Evolutionary conservation across 2,329 filamentous ascomycete species (phyloP), one percentile per base, ranked within the genome.

Genomic region (Fusarium sp.): DNA sequence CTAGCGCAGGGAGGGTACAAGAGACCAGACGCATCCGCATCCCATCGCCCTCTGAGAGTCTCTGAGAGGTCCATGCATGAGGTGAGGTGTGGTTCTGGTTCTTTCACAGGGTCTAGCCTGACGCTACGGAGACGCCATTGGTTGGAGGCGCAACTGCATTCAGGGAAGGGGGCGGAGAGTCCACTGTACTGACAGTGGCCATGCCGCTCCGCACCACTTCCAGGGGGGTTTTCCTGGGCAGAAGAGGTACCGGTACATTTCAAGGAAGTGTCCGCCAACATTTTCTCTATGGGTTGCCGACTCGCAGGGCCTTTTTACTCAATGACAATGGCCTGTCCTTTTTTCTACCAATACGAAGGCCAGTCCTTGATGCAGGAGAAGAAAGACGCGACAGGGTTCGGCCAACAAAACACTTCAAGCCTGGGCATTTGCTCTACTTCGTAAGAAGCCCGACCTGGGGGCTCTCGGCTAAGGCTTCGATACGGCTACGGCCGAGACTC

Each of bases 81-180:
- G 56, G 20, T 9, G 29, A 31, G 29, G 29, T 31, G 29, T 31
- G 29, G 29, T 31, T 31, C 29, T 31, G 52, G 63, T 66, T 37
- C 45, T 47, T 56, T 56, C 47, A 22, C 69, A 72, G 18, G 59
- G 69, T 64, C 64, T 74, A 66, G 72, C 62, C 62, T 45, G 57
- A 31, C 31, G 29, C 16, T 29, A 6, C 29, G 11, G n/a, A n/a
- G 11, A 4, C 2, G 13, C 62, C 16, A 73, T 73, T 73, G 70
- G 35, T 11, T 37, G 22, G 22, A 58, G 29, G n/a, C 24, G 38
- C 40, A n/a, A 45, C 29, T 59, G 58, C 61, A 5, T 27, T 69
- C 62, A 66, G 62, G 69, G 64, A 74, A 69, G 67, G 70, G 70
- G 67, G 71, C 64, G 71, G 42, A 72, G 45, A 69, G 68, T 66